A percentile compares a stretch with the other conserved stretches of the same genome.
Conservation (phyloP, 306 rosid species). For the Castanopsis chinensis region DNA sequence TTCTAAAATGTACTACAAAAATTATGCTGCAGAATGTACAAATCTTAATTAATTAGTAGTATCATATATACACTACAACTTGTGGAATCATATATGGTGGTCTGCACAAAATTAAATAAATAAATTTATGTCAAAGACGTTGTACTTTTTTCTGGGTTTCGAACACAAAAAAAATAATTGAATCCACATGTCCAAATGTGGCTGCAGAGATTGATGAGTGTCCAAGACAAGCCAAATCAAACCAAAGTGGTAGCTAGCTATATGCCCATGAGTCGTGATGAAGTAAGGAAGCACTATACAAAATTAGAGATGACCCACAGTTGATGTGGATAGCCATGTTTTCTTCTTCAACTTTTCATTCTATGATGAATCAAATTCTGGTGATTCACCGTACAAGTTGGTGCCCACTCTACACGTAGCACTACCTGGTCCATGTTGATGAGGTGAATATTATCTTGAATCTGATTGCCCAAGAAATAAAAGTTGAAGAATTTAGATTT, state of each 20-base stretch:
- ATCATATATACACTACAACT: too few species aligned
- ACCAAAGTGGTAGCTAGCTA: not conserved
- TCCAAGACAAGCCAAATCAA: not conserved
- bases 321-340: not conserved
- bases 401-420: not conserved
- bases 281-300: not conserved
- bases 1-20: too few species aligned
- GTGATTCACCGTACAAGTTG: slow-evolving; percentile 4
- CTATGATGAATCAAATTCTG: not conserved
- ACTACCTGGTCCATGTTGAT: too few species aligned
- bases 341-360: not conserved
- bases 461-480: too few species aligned
- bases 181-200: not conserved
- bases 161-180: not conserved
- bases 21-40: too few species aligned
- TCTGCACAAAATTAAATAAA: too few species aligned
- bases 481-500: too few species aligned
- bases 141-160: not conserved
- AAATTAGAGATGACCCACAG: not conserved
- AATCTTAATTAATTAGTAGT: too few species aligned
- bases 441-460: too few species aligned
- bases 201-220: not conserved
- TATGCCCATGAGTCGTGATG: not conserved
- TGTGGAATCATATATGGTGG: too few species aligned
- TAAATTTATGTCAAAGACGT: too few species aligned